Base-by-base conservation (phyloP, 1,284 basidiomycete genomes). In the Xerocomus amazonicus region DNA sequence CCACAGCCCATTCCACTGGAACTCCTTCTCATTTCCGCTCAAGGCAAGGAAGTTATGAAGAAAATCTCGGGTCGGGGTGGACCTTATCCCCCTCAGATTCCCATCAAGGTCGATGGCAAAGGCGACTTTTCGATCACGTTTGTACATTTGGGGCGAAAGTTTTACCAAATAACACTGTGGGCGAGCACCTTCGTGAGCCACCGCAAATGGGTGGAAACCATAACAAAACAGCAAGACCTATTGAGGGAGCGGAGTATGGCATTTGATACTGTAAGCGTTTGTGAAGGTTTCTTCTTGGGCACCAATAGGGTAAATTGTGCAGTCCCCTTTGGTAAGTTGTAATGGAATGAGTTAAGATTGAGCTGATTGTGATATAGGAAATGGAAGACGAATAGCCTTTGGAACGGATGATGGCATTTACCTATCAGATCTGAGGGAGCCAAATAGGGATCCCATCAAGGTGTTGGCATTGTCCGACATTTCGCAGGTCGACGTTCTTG, bases 391-490 rank as follows among this genome's bases (percentile, higher is more conserved):
- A 54, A 84, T 97, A 61, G 94, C 95, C 19, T 99, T 97, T 68
- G 97, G 97, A 19, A 97, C 94, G 4, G 92, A 97, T 62, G 94
- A 97, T 56, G 97, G 97, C 28, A 89, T 99, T 31, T 99, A 97
- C 68, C 80, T 99, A 52, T 92, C 91, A 17, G 91, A 97, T 63
- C 72, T 97, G 37, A 79, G 84, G 45, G 86, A 90, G 43, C 73
- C 78, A 47, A 80, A 82, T 56, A 82, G 86, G 52, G 90, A 92
- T 45, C 97, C 97, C 0, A 78, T 92, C 39, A 94, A 94, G 70
- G 93, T 99, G 32, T 79, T 99, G 51, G 89, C 88, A 16, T 72
- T 98, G 16, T 76, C 89, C 38, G 92, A 96, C 58, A 95, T 99
- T 16, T 83, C 88, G 0, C 97, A 99, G 72, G 88, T 99, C 12